Percentiles rank a stretch among this genome's conserved stretches.
Evolutionary conservation across 1,284 basidiomycete species (phyloP).

Genomic region (Moesziomyces aphidis): DNA sequence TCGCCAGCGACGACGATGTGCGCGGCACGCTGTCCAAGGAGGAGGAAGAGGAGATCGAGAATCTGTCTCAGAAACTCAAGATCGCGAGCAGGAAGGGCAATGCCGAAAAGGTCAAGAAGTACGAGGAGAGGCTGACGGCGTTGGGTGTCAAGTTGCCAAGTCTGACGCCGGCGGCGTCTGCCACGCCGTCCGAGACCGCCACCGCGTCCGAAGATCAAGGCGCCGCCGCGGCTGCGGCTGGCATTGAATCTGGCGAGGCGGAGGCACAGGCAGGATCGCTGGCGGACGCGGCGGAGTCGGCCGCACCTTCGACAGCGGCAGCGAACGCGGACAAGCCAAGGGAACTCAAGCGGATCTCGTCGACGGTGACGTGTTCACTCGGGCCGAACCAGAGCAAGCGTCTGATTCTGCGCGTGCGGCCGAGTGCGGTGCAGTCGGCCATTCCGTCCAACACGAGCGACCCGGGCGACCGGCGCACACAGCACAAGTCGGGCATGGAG

Average conservation of each 20-base stretch:
- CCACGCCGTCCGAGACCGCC: not conserved
- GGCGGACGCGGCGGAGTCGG: not conserved
- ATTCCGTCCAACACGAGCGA: slow-evolving; percentile 33
- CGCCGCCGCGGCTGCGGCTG: slow-evolving; percentile 3
- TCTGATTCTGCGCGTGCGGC: slow-evolving; percentile 60
- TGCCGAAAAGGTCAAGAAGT: slow-evolving; percentile 71
- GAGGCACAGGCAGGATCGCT: too few species aligned
- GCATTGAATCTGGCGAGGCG: slow-evolving; percentile 1
- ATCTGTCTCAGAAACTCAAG: slow-evolving; percentile 71
- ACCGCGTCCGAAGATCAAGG: not conserved
- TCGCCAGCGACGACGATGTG: slow-evolving; percentile 63
- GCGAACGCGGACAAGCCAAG: slow-evolving; percentile 15
- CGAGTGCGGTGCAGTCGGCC: slow-evolving; percentile 34
- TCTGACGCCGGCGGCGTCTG: slow-evolving; percentile 7
- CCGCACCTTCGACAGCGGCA: not conserved
- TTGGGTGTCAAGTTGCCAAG: slow-evolving; percentile 68
- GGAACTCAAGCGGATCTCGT: slow-evolving; percentile 52
- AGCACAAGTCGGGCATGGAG: slow-evolving; percentile 36
- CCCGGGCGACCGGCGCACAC: slow-evolving; percentile 37
- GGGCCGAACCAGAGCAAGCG: slow-evolving; percentile 57
- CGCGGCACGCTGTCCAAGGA: slow-evolving; percentile 69
- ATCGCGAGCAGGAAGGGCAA: slow-evolving; percentile 71
- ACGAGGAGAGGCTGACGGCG: slow-evolving; percentile 69
- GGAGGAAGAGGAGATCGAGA: slow-evolving; percentile 72
- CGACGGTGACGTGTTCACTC: slow-evolving; percentile 58